Evolutionary conservation across 2,329 filamentous ascomycete species (phyloP).

Genomic region (Calonectria fujianensis): DNA sequence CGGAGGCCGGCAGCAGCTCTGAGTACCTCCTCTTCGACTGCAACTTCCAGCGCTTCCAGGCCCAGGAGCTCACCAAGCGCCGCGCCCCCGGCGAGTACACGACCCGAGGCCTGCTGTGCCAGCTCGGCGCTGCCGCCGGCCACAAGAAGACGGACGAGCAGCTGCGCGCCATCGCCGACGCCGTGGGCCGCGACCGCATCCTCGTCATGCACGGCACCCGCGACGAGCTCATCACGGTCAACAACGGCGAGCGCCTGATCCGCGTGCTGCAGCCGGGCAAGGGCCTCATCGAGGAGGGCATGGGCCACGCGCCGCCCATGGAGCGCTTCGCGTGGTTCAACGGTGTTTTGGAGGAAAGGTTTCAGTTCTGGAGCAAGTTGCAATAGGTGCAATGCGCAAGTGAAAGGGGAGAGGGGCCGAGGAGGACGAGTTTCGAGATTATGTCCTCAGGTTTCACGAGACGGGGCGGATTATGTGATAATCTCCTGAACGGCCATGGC

Average conservation of each 20-base stretch:
- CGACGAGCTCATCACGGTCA: conserved; percentile 86
- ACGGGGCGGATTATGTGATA: conserved; percentile 14
- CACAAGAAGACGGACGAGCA: conserved; percentile 82
- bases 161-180: conserved; percentile 74
- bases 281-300: conserved; percentile 79
- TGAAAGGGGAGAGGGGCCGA: background rate
- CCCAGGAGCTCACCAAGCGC: conserved; percentile 85
- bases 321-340: conserved; percentile 84
- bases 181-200: conserved; percentile 83
- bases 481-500: conserved; percentile 15
- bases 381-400: conserved; percentile 11
- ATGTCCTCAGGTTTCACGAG: conserved; percentile 39
- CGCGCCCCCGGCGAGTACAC: conserved; percentile 76
- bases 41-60: conserved; percentile 89
- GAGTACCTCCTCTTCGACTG: conserved; percentile 77
- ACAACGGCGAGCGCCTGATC: conserved; percentile 82
- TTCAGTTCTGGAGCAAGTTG: conserved; percentile 72
- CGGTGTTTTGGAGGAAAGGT: conserved; percentile 73
- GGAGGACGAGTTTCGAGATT: background rate
- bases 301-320: conserved; percentile 84
- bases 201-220: conserved; percentile 84
- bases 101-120: conserved; percentile 81
- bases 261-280: conserved; percentile 77
- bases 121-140: conserved; percentile 86
- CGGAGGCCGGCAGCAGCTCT: conserved; percentile 33